Evolutionary conservation across 2,329 filamentous ascomycete species (phyloP), one percentile per base, ranked within the genome.

Genomic region (Huntiella omanensis): DNA sequence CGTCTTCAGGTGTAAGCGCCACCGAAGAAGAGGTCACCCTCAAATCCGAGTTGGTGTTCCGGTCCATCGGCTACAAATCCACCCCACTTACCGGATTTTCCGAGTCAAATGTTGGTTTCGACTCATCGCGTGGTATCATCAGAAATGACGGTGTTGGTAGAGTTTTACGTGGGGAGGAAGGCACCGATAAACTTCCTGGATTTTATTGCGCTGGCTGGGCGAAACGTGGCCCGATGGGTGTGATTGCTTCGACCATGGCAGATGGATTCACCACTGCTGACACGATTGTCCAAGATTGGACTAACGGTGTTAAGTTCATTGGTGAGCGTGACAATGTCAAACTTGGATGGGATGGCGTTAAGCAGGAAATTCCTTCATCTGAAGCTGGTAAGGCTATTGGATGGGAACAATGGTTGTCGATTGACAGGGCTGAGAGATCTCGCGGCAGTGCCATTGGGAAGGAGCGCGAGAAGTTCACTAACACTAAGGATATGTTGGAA

Each of bases 171-270:
- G 13, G 33, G n/a, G 43, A 34, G 8, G 16, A 36, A 8, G 13
- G 33, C 15, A 65, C 55, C 55, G 65, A 54, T 54, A 61, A 52
- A 10, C 65, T 53, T 57, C 75, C 79, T 0, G 85, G 88, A 0
- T 61, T 94, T 22, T 98, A 98, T 62, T 93, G 86, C 53, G 83
- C 88, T 12, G 91, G 91, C 0, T 98, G 91, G 91, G 86, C 95
- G 7, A 96, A 96, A 64, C 75, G 81, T 33, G 91, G 91, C 0
- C 88, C 91, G 0, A 95, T 86, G 0, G 91, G 91, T 2, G 87
- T 96, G 3, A 98, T 98, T 59, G 88, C 88, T 1, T 86, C 80
- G 28, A 98, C 91, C 0, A 93, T 98, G 85, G 75, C 81, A 50
- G 91, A 98, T 59, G 88, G 91, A 0, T 98, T 96, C 56, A 71